phyloP scores from a whole-genome alignment of 768 basidiomycete species.

The Kockovaella imperatae region DNA sequence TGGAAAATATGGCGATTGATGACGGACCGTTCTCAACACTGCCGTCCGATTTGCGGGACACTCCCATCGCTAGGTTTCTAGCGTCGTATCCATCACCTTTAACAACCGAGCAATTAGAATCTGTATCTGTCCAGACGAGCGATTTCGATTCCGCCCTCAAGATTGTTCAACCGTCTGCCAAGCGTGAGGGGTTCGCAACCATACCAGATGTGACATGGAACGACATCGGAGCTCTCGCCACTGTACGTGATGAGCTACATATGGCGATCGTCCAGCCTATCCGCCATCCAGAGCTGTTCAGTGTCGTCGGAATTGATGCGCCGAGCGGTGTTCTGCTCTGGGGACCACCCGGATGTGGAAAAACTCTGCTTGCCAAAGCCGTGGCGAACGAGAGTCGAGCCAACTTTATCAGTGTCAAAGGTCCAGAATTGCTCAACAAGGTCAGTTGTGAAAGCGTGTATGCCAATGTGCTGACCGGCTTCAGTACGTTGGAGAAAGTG shows the following conservation, averaged over 20 bases:
- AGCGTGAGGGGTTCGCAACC: slow-evolving; percentile 95
- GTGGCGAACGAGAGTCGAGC: slow-evolving; percentile 93
- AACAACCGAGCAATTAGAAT: slow-evolving; percentile 65
- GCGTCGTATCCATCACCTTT: slow-evolving; percentile 75
- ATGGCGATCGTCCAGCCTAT: slow-evolving; percentile 98
- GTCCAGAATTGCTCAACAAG: slow-evolving; percentile 94
- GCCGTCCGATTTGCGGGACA: slow-evolving; percentile 47
- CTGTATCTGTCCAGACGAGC: slow-evolving; percentile 66
- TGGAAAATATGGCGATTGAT: slow-evolving; percentile 38
- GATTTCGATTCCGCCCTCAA: slow-evolving; percentile 79
- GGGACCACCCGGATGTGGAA: slow-evolving; percentile 98
- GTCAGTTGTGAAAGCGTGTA: slow-evolving; percentile 46
- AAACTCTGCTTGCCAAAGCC: slow-evolving; percentile 94
- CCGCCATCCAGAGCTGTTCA: slow-evolving; percentile 78
- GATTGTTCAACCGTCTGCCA: slow-evolving; percentile 89
- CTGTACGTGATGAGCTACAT: slow-evolving; percentile 78
- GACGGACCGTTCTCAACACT: slow-evolving; percentile 45
- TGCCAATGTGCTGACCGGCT: slow-evolving; percentile 4
- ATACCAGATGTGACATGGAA: slow-evolving; percentile 93
- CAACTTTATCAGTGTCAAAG: slow-evolving; percentile 97
- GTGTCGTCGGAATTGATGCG: slow-evolving; percentile 76
- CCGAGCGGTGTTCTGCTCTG: slow-evolving; percentile 92
- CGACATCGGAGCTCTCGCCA: slow-evolving; percentile 85
- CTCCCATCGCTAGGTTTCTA: slow-evolving; percentile 82
- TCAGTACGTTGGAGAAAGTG: slow-evolving; percentile 96